phyloP scores from a whole-genome alignment of 345 rosid genomes.

The Gossypium thurberi region DNA sequence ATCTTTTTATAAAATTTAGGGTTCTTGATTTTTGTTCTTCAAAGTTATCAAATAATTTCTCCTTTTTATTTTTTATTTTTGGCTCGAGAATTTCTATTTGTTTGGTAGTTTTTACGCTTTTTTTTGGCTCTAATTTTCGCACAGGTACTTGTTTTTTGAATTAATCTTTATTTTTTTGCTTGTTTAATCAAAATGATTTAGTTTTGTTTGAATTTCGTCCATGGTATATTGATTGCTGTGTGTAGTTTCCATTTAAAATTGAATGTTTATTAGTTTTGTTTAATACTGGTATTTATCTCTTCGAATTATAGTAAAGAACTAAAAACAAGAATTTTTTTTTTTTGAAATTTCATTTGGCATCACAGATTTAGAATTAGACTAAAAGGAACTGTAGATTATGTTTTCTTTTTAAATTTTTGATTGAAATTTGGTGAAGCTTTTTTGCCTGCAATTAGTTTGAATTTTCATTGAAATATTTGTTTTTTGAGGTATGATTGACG shows the following conservation, averaged over 20 bases:
- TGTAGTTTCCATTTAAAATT: background rate
- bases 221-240: background rate
- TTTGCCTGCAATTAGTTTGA: background rate
- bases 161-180: background rate
- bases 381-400: background rate
- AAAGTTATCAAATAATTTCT: background rate
- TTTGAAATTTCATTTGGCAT: background rate
- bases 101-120: background rate
- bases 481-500: no score
- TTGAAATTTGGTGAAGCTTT: background rate
- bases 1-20: background rate
- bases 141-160: constrained; percentile 10
- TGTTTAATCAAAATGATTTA: background rate
- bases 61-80: background rate
- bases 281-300: background rate
- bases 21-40: background rate
- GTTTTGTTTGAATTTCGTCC: background rate
- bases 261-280: background rate
- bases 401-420: background rate
- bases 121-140: background rate
- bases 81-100: background rate
- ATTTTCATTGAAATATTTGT: background rate
- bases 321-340: no score
- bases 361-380: background rate
- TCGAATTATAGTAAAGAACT: background rate